Evolutionary conservation across 352 stramenopile species (phyloP).

Genomic region (Pythium aristosporum): DNA sequence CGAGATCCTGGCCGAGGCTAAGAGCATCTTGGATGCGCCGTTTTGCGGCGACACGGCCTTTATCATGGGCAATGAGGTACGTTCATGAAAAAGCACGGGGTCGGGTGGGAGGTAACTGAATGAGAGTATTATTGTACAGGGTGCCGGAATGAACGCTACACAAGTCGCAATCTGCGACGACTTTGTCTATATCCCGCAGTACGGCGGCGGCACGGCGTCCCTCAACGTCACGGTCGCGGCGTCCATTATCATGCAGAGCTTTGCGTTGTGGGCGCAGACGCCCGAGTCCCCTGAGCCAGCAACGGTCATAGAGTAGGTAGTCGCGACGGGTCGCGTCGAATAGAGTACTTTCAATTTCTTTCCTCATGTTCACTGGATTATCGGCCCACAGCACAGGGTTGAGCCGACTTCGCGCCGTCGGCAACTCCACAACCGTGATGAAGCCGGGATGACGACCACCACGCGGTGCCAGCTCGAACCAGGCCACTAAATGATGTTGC

Average conservation of each 20-base stretch:
- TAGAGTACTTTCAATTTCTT: too few species aligned
- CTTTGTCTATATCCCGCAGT: constrained; percentile 95
- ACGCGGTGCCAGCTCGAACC: not conserved
- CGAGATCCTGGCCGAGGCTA: constrained; percentile 90
- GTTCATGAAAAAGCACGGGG: not conserved
- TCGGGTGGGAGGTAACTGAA: not conserved
- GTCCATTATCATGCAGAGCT: constrained; percentile 93
- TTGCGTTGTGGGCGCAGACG: constrained; percentile 70
- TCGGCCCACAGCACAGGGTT: too few species aligned
- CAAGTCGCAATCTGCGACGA: constrained; percentile 92
- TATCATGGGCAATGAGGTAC: constrained; percentile 95
- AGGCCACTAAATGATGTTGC: too few species aligned
- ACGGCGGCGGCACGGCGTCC: constrained; percentile 92
- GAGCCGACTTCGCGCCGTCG: too few species aligned
- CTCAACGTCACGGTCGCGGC: constrained; percentile 95
- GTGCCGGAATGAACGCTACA: constrained; percentile 89
- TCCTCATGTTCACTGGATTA: too few species aligned
- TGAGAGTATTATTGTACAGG: constrained; percentile 33
- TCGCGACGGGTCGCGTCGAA: too few species aligned
- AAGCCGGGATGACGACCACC: not conserved
- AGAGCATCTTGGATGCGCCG: constrained; percentile 66
- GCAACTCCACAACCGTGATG: not conserved
- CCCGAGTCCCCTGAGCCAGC: constrained; percentile 12
- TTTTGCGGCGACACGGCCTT: constrained; percentile 89
- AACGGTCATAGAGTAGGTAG: not conserved